These are phyloP conservation scores for Lolium rigidum DNA, from an alignment of 176 grass and related monocot genomes.

Conservation along the genomic window DNA sequence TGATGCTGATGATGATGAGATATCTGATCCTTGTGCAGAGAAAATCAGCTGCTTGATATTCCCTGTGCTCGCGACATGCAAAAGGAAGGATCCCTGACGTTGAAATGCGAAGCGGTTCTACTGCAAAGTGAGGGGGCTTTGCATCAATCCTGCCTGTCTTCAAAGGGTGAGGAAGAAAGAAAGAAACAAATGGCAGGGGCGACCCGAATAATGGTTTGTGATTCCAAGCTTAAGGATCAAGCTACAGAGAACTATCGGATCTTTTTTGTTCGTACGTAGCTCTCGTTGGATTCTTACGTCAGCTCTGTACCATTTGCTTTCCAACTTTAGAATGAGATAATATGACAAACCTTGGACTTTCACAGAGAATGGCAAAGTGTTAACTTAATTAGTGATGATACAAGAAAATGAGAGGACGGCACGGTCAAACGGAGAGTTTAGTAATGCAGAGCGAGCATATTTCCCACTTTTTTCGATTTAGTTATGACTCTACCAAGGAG, in stretches of 20 bases:
- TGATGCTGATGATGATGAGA: background rate
- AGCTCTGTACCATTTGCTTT: background rate
- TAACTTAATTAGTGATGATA: no score
- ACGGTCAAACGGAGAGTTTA: background rate
- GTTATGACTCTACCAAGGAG: background rate
- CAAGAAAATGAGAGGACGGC: background rate
- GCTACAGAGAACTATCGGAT: conserved; percentile 29
- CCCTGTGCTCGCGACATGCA: background rate
- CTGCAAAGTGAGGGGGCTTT: conserved; percentile 44
- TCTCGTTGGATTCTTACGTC: background rate
- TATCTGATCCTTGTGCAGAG: background rate
- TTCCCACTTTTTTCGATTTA: background rate
- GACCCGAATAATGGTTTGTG: background rate
- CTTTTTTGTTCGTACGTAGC: background rate
- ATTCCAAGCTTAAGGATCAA: conserved; percentile 66
- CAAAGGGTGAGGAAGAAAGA: no score
- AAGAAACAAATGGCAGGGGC: no score
- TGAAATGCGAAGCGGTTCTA: conserved; percentile 38
- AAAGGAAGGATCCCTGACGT: background rate
- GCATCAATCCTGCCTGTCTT: background rate
- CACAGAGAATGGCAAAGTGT: background rate
- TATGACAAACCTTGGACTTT: background rate
- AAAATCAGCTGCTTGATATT: background rate
- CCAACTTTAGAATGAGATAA: background rate
- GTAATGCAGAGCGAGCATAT: background rate